These are phyloP conservation scores for Ramaria rubella DNA, from an alignment of 768 basidiomycete species.

Conservation along the genomic window DNA sequence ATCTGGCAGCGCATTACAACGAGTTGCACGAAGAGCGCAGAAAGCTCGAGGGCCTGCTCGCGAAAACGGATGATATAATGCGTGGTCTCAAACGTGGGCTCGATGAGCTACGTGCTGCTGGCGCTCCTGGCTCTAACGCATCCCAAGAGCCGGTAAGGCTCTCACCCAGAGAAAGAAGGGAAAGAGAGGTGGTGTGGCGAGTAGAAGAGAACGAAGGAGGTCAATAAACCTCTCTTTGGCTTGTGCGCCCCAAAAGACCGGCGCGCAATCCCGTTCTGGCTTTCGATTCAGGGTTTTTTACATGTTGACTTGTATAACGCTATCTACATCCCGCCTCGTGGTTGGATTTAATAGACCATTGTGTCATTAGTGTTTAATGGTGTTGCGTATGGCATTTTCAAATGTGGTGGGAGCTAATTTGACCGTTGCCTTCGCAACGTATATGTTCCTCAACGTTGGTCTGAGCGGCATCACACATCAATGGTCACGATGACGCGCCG, in stretches of 20 bases:
- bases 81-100: conserved; percentile 63
- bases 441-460: background rate
- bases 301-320: background rate
- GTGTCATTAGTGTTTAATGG: no score
- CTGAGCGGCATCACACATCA: no score
- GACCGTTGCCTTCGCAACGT: background rate
- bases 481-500: no score
- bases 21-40: conserved; percentile 57
- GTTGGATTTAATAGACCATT: no score
- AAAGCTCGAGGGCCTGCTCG: conserved; percentile 66
- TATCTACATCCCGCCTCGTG: no score
- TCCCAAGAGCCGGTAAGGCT: conserved; percentile 1
- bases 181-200: background rate
- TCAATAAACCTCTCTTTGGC: background rate
- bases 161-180: background rate
- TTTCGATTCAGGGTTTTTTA: background rate
- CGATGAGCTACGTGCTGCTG: conserved; percentile 57
- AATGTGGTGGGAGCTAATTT: background rate
- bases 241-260: background rate
- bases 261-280: background rate
- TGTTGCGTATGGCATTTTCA: no score
- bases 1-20: conserved; percentile 67
- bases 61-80: conserved; percentile 70
- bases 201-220: background rate
- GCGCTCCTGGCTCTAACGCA: background rate